These are phyloP conservation scores for Argentina anserina DNA, from an alignment of 306 rosid genomes.

Conservation along the genomic window DNA sequence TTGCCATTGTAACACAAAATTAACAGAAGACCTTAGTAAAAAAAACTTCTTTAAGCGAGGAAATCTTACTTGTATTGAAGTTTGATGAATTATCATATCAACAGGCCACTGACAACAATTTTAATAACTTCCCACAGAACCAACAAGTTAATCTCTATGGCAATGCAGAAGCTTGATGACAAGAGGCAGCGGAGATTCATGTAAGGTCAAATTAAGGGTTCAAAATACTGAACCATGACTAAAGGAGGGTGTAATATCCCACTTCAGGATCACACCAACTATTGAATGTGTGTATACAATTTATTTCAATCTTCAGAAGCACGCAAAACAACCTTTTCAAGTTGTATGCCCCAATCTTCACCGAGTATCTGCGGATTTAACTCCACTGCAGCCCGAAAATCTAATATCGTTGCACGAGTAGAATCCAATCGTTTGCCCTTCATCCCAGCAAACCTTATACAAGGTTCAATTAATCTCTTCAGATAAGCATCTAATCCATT, in stretches of 20 bases:
- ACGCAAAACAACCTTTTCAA: slow-evolving; percentile 63
- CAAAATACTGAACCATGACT: slow-evolving; percentile 33
- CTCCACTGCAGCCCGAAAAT: slow-evolving; percentile 67
- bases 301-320: slow-evolving; percentile 62
- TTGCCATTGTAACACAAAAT: not conserved
- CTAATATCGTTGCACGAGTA: slow-evolving; percentile 38
- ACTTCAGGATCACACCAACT: slow-evolving; percentile 16
- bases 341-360: slow-evolving; percentile 74
- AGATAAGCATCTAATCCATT: slow-evolving; percentile 76
- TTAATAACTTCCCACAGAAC: slow-evolving; percentile 12
- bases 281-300: slow-evolving; percentile 14
- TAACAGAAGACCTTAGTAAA: not conserved
- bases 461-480: slow-evolving; percentile 79
- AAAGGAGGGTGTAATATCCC: slow-evolving; percentile 29
- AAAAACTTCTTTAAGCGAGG: not conserved
- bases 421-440: slow-evolving; percentile 29
- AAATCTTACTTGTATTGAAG: not conserved
- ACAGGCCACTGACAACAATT: not conserved
- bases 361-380: slow-evolving; percentile 74
- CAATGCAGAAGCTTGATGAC: slow-evolving; percentile 30
- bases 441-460: slow-evolving; percentile 46
- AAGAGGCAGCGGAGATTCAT: slow-evolving; percentile 23
- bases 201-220: slow-evolving; percentile 31
- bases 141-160: slow-evolving; percentile 31
- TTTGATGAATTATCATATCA: not conserved